Conservation (phyloP, 148 eudicot genomes). For the Arctostaphylos glauca region DNA sequence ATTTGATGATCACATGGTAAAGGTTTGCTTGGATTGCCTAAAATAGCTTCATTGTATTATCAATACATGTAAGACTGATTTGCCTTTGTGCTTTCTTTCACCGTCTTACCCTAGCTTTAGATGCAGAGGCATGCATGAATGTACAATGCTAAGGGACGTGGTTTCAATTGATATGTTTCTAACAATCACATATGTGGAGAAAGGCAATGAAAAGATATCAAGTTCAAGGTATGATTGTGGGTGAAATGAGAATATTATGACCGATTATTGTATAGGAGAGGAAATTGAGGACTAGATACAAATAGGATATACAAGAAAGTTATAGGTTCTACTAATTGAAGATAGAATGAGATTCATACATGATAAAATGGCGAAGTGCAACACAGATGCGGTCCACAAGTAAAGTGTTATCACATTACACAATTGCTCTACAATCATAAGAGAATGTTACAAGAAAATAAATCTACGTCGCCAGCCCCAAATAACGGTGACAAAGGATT, state of each 20-base stretch:
- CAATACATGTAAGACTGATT: not conserved
- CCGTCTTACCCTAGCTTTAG: not conserved
- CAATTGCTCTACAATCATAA: too few relatives aligned
- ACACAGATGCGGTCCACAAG: not conserved
- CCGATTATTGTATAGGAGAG: not conserved
- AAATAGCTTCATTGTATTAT: not conserved
- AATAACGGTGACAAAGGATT: not conserved
- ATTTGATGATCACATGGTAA: not conserved
- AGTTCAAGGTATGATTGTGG: not conserved
- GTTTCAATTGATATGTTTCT: not conserved
- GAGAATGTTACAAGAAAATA: not conserved
- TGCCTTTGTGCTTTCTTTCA: not conserved
- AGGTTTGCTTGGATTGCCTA: not conserved
- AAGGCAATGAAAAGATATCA: not conserved
- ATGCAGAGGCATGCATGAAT: not conserved
- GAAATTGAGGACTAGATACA: not conserved
- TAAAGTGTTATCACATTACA: not conserved
- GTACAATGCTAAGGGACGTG: not conserved
- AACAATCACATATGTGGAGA: not conserved
- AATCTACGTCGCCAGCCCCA: not conserved
- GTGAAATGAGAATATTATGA: not conserved
- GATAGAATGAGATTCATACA: not conserved
- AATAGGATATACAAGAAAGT: not conserved
- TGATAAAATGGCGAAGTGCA: not conserved
- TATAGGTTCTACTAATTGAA: not conserved